Evolutionary conservation across 176 grass and related monocot genomes (phyloP), one percentile per base, ranked within the genome.

Genomic region (Oryza nivara): DNA sequence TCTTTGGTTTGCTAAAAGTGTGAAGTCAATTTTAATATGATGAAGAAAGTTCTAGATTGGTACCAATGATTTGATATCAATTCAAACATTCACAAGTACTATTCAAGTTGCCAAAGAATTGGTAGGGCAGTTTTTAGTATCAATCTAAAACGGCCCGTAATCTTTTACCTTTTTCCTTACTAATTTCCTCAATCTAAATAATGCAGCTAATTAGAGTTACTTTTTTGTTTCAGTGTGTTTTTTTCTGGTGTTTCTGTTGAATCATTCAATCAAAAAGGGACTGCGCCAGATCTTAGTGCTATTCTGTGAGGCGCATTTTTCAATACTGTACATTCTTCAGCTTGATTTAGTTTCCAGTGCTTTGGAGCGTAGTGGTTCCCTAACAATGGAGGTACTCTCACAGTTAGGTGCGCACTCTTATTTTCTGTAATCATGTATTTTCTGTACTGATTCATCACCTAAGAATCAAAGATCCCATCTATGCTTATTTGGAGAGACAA

Each of bases 181-280:
- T 84, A 66, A 35, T 80, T 65, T 17, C 19, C 45, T 82, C 12
- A 30, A 70, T 20, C 73, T 88, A 51, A 73, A 69, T 30, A 49
- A 56, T 83, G 61, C 19, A 61, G 28, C 65, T 83, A 72, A 86
- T 19, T 41, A 46, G 15, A 65, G 32, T 65, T 72, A 56, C 19
- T 89, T 83, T 49, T 74, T 79, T 41, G 25, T 76, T 75, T 83
- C 87, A 98, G 96, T 95, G 92, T 98, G 92, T 51, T 95, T 98
- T 92, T 98, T 98, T 67, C 87, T 95, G 85, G 83, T 98, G 71
- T 98, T 95, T 95, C 67, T 98, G 43, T 88, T 95, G 85, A 98
- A 90, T 86, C 89, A 98, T 84, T 92, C 93, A 52, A 91, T 98
- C 12, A 88, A 76, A 51, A 85, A 74, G 80, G 89, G 92, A 76